phyloP scores from a whole-genome alignment of 164 flowering plant species.

The Sextonia rubra region DNA sequence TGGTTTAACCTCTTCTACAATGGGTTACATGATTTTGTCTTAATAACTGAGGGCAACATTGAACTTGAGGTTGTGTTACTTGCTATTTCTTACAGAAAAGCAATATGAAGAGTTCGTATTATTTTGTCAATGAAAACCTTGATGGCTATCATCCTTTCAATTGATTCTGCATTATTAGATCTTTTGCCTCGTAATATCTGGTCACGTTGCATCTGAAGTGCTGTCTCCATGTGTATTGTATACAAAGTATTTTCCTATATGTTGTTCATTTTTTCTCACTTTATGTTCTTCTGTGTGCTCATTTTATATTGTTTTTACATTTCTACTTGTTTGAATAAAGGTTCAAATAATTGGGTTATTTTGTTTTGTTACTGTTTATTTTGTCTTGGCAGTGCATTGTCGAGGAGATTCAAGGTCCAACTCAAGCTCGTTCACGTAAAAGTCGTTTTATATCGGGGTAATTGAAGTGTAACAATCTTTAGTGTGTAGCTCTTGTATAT shows the following conservation, averaged over 20 bases:
- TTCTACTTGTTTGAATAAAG: neutral
- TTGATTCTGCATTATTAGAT: no score
- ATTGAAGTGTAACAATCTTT: slow-evolving; percentile 5
- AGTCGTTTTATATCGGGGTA: slow-evolving; percentile 99
- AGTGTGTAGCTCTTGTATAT: neutral
- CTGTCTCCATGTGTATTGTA: neutral
- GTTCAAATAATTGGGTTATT: neutral
- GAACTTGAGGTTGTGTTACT: neutral
- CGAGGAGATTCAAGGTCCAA: slow-evolving; percentile 98
- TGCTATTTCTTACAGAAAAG: neutral
- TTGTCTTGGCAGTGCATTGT: slow-evolving; percentile 72
- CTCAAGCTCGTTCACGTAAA: slow-evolving; percentile 93
- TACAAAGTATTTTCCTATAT: neutral
- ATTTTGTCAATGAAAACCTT: neutral
- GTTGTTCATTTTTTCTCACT: neutral
- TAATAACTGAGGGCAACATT: neutral
- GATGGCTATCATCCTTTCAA: neutral
- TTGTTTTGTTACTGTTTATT: neutral
- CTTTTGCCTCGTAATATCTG: neutral
- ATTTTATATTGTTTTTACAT: neutral
- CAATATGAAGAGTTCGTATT: neutral
- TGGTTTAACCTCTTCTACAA: neutral
- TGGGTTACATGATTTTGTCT: neutral
- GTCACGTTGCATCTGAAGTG: neutral
- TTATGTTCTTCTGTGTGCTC: neutral